These are phyloP conservation scores for Xylariaceae sp. DNA, from an alignment of 2,329 filamentous ascomycete species.

Conservation along the genomic window DNA sequence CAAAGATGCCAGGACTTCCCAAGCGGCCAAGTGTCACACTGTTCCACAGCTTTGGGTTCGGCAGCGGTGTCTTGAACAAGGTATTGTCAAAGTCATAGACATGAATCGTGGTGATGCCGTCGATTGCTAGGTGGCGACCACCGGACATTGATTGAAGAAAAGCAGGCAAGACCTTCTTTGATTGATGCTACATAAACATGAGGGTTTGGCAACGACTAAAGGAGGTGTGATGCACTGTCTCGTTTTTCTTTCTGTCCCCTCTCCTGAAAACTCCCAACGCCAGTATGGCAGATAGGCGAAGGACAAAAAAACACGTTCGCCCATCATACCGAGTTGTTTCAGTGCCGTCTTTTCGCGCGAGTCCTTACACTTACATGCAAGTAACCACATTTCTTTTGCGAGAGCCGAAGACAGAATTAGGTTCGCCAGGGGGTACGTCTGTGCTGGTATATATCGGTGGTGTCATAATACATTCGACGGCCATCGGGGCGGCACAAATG, in stretches of 20 bases:
- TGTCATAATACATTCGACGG: constrained; percentile 22
- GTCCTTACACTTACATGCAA: constrained; percentile 19
- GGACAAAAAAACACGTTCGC: constrained; percentile 15
- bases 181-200: constrained; percentile 19
- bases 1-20: constrained; percentile 67
- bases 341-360: constrained; percentile 21
- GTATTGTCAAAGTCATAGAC: constrained; percentile 99
- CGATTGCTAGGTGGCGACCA: constrained; percentile 41
- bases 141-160: background rate
- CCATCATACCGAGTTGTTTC: constrained; percentile 24
- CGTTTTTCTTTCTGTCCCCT: constrained; percentile 20
- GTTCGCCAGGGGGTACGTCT: constrained; percentile 16
- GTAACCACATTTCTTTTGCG: constrained; percentile 14
- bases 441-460: constrained; percentile 10
- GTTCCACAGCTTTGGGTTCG: constrained; percentile 85
- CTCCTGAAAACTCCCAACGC: constrained; percentile 8
- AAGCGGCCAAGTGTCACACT: constrained; percentile 70
- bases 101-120: constrained; percentile 73
- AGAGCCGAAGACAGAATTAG: constrained; percentile 16
- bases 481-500: constrained; percentile 4
- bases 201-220: constrained; percentile 14
- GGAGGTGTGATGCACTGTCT: constrained; percentile 16
- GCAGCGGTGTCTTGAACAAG: constrained; percentile 83
- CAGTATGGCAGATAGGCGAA: constrained; percentile 1
- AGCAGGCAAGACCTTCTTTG: constrained; percentile 8